phyloP scores from a whole-genome alignment of 169 alveolate genomes.

The Eimeria tenella region DNA sequence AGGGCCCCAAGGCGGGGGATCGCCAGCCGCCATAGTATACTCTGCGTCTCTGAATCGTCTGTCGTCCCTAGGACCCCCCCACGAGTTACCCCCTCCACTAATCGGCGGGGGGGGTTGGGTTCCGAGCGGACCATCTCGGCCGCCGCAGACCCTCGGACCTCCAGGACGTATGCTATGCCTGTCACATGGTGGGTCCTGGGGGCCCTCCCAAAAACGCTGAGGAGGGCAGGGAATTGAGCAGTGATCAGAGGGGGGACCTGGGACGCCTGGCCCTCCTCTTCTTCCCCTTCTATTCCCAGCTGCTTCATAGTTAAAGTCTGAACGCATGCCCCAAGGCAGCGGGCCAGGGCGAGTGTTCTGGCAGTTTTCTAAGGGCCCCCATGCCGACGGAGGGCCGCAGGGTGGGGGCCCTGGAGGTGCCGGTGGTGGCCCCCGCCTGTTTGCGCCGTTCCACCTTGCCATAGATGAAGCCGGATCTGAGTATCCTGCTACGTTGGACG shows the following conservation, averaged over 20 bases:
- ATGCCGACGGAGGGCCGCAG: conserved; percentile 8
- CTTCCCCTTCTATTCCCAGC: conserved; percentile 21
- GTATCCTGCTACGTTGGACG: background rate
- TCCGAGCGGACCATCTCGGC: conserved; percentile 18
- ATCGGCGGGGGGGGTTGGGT: background rate
- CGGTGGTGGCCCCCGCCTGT: conserved; percentile 26
- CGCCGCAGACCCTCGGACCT: conserved; percentile 6
- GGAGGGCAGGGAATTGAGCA: conserved; percentile 3
- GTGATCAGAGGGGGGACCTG: conserved; percentile 8
- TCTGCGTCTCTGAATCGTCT: background rate
- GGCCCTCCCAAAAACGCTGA: conserved; percentile 7
- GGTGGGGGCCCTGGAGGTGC: conserved; percentile 44
- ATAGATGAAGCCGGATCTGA: background rate
- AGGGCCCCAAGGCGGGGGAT: background rate
- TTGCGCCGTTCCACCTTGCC: conserved; percentile 14
- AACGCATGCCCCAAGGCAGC: background rate
- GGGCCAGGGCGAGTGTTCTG: background rate
- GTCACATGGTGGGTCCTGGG: background rate
- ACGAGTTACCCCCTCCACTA: background rate
- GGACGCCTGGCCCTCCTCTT: background rate
- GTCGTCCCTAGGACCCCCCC: conserved; percentile 5
- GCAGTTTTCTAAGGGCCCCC: conserved; percentile 32
- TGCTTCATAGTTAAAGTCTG: background rate
- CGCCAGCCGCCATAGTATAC: background rate
- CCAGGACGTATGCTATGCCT: background rate